These are phyloP conservation scores for Candida pseudoglaebosa DNA, from an alignment of 805 yeast species.

Conservation along the genomic window DNA sequence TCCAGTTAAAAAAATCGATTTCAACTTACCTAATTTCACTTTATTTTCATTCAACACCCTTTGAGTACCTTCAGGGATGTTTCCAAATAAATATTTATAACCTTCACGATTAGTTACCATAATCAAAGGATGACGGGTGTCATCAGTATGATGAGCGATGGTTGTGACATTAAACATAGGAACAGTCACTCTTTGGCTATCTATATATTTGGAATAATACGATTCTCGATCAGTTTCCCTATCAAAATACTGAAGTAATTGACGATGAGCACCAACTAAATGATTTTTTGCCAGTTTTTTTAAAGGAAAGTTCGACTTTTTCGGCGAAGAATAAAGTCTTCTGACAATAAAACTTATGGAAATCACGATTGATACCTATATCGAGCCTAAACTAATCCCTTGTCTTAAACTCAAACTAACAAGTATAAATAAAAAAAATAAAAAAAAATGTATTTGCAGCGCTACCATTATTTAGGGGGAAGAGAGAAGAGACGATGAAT, in stretches of 20 bases:
- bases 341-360: constrained; percentile 4
- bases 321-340: constrained; percentile 8
- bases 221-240: not conserved
- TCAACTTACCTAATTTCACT: constrained; percentile 52
- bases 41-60: constrained; percentile 62
- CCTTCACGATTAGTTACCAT: constrained; percentile 50
- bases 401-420: too few relatives aligned
- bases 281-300: not conserved
- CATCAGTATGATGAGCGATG: constrained; percentile 51
- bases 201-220: constrained; percentile 10
- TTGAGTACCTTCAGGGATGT: constrained; percentile 83
- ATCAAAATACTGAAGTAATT: not conserved
- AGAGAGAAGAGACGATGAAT: too few relatives aligned
- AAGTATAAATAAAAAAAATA: too few relatives aligned
- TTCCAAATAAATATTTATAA: constrained; percentile 65
- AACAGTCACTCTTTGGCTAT: constrained; percentile 13
- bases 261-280: constrained; percentile 3
- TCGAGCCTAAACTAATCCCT: not conserved
- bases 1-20: constrained; percentile 76
- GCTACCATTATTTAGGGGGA: constrained; percentile 1
- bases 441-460: too few relatives aligned
- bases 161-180: constrained; percentile 50
- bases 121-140: constrained; percentile 53
- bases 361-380: constrained; percentile 8
- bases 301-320: constrained; percentile 4